Conservation (phyloP, 208 protist species). For the Crithidia fasciculata region DNA sequence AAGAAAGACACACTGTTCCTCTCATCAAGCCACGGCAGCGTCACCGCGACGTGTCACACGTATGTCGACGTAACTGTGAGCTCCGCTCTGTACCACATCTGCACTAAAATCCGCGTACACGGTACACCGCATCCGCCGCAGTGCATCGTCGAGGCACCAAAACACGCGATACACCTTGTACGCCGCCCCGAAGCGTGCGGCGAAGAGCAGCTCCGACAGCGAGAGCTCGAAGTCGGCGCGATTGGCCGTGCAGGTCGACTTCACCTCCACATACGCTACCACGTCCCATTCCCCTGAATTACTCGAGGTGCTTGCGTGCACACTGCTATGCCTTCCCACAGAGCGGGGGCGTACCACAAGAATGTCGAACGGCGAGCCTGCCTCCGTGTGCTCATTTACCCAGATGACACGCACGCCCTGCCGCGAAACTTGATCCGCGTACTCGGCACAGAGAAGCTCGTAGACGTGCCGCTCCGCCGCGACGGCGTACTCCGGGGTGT, state of each 20-base stretch:
- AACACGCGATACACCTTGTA: conserved; percentile 86
- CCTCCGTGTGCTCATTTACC: conserved; percentile 74
- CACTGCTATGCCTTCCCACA: neutral
- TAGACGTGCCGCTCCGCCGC: conserved; percentile 83
- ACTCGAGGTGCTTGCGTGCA: neutral
- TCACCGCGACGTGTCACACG: conserved; percentile 56
- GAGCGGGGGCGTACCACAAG: conserved; percentile 48
- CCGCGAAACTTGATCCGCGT: conserved; percentile 20
- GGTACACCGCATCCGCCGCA: conserved; percentile 53
- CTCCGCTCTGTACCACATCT: conserved; percentile 62
- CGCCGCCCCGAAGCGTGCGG: conserved; percentile 65
- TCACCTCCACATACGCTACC: conserved; percentile 80
- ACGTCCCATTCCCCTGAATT: conserved; percentile 31
- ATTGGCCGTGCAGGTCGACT: conserved; percentile 65
- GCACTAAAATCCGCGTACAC: conserved; percentile 65
- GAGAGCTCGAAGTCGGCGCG: conserved; percentile 85
- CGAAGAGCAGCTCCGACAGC: conserved; percentile 78
- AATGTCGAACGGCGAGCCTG: conserved; percentile 82
- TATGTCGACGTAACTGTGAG: conserved; percentile 79
- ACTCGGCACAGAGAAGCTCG: conserved; percentile 50
- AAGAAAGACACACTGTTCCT: no score
- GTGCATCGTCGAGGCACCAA: conserved; percentile 52
- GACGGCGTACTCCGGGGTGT: conserved; percentile 51
- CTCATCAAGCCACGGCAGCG: neutral
- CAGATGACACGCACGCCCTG: conserved; percentile 63